These are phyloP conservation scores for Friedmanniomyces simplex DNA, from an alignment of 495 filamentous ascomycete species.

Conservation along the genomic window DNA sequence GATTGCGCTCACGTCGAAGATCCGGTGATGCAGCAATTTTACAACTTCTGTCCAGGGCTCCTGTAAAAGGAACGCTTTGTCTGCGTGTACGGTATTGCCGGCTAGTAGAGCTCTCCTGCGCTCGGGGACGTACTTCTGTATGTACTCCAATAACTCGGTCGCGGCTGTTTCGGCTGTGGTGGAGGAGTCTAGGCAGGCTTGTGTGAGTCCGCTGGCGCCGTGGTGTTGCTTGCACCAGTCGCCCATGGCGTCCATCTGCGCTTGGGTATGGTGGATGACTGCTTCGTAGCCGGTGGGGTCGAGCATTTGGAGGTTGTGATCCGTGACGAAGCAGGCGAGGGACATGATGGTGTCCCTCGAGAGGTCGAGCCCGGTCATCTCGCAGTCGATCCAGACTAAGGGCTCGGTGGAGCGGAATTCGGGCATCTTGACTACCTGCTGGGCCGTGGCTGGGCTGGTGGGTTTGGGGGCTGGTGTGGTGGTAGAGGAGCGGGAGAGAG, in stretches of 20 bases:
- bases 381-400: conserved; percentile 83
- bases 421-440: conserved; percentile 18
- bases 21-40: conserved; percentile 74
- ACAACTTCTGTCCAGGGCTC: conserved; percentile 61
- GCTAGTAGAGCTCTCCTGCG: conserved; percentile 60
- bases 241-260: conserved; percentile 65
- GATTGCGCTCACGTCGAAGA: conserved; percentile 80
- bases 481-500: too few species aligned
- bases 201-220: conserved; percentile 65
- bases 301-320: conserved; percentile 61
- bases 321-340: conserved; percentile 88
- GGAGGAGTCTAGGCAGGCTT: conserved; percentile 61
- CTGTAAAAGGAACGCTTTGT: conserved; percentile 69
- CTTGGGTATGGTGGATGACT: conserved; percentile 64
- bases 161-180: conserved; percentile 65
- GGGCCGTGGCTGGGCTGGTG: too few species aligned
- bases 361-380: conserved; percentile 91
- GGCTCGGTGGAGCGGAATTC: conserved; percentile 43
- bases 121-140: conserved; percentile 57
- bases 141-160: conserved; percentile 62
- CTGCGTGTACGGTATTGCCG: conserved; percentile 86
- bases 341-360: conserved; percentile 77
- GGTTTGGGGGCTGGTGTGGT: too few species aligned
- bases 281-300: conserved; percentile 70
- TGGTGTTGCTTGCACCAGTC: conserved; percentile 59